Percentiles rank a stretch among this genome's conserved stretches.
phyloP scores from a whole-genome alignment of 2,329 filamentous ascomycete genomes.

The Hypoxylon sp. region DNA sequence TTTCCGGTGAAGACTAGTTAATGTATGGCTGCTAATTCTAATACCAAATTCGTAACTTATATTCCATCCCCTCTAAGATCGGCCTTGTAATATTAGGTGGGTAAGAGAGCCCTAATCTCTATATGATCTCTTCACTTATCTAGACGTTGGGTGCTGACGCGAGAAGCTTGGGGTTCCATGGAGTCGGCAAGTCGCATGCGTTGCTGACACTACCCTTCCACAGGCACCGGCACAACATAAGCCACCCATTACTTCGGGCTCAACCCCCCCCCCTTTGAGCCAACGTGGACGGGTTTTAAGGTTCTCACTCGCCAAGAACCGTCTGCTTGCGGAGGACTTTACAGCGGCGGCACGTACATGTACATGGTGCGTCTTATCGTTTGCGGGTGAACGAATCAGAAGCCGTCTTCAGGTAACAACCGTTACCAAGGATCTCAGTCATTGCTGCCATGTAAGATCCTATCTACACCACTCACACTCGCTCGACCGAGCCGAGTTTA shows the following conservation, averaged over 20 bases:
- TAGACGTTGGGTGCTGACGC: slow-evolving; percentile 47
- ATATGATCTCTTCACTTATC: slow-evolving; percentile 15
- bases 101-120: slow-evolving; percentile 11
- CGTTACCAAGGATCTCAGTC: slow-evolving; percentile 44
- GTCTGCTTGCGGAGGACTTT: slow-evolving; percentile 37
- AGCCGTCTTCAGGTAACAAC: slow-evolving; percentile 35
- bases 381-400: slow-evolving; percentile 33
- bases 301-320: slow-evolving; percentile 46
- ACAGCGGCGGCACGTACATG: slow-evolving; percentile 44
- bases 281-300: slow-evolving; percentile 43
- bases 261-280: slow-evolving; percentile 24
- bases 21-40: slow-evolving; percentile 3
- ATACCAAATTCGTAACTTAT: slow-evolving; percentile 8
- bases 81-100: slow-evolving; percentile 11
- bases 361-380: slow-evolving; percentile 36
- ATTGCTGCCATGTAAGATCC: slow-evolving; percentile 42
- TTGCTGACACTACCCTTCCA: slow-evolving; percentile 45
- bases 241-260: slow-evolving; percentile 44
- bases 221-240: slow-evolving; percentile 42
- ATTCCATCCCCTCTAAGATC: slow-evolving; percentile 6
- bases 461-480: slow-evolving; percentile 34
- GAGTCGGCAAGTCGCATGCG: slow-evolving; percentile 41
- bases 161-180: slow-evolving; percentile 45
- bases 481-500: slow-evolving; percentile 9
- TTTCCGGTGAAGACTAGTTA: slow-evolving; percentile 14